Base-by-base conservation (phyloP, 2,329 filamentous ascomycete species). In the Aspergillus fumigatiaffinis region DNA sequence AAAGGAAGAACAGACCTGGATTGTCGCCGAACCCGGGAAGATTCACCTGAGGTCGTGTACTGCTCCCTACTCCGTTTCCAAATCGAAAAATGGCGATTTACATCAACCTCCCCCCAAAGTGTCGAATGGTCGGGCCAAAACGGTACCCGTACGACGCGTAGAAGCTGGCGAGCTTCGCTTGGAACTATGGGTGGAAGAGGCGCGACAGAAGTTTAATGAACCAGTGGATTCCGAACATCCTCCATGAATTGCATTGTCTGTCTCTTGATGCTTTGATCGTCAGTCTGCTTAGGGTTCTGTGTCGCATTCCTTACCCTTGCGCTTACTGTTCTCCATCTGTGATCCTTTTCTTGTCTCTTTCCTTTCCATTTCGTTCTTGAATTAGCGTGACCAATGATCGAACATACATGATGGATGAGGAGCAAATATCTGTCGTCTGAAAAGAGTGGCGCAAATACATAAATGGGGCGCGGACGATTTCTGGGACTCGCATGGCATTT, bases 141-240 rank as follows among this genome's bases (percentile, higher is more conserved):
- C 83, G 12, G 82, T 81, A 50, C 84, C 87, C 1, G 77, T 90
- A 48, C 79, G 87, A 61, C 79, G 81, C 32, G 81, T 90, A 20
- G 82, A 87, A 63, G 82, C 84, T 2, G 87, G 86, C 3, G 84
- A 87, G 57, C 83, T 90, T 69, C 76, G 82, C 25, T 80, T 90
- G 66, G 87, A 90, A 69, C 79, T 86, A 56, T 90, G 86, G 87
- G 81, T 89, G 55, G 87, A 90, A 72, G 85, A 89, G 67, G 82
- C 82, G 56, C 79, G 76, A 60, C 77, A 79, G 54, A 86, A 86
- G 67, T 77, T 79, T 60, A 73, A 73, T 59, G 73, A 78, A 64
- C 71, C 71, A 58, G 67, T 72, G 63, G 68, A 73, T 48, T 70
- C 73, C 53, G 72, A 73, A 60, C 67, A 73, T 60, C 68, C 71